Percentiles rank a stretch among this genome's conserved stretches.
phyloP scores from a whole-genome alignment of 805 yeast genomes.

The Millerozyma miso region DNA sequence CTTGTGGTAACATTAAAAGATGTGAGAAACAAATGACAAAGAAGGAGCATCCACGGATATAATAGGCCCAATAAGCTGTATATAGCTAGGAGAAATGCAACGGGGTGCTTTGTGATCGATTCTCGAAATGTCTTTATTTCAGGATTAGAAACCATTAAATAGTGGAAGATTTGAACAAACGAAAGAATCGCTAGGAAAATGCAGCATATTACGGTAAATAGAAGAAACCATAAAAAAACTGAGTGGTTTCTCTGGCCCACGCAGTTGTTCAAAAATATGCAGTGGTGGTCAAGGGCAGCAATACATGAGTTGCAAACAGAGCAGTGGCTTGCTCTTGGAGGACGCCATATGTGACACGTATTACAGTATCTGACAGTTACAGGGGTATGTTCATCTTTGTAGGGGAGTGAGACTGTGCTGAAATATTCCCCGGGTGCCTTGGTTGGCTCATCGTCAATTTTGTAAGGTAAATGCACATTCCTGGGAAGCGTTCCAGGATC shows the following conservation, averaged over 20 bases:
- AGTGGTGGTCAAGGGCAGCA: constrained; percentile 67
- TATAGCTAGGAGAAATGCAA: constrained; percentile 49
- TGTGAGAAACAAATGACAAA: constrained; percentile 52
- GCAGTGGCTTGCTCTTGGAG: constrained; percentile 69
- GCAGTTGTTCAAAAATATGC: constrained; percentile 53
- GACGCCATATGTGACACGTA: constrained; percentile 59
- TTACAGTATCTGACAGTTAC: constrained; percentile 54
- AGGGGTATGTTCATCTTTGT: constrained; percentile 23
- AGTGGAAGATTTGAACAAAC: constrained; percentile 18
- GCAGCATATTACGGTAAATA: constrained; percentile 18
- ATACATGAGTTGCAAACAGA: constrained; percentile 64
- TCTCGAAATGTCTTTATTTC: constrained; percentile 16
- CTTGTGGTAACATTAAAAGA: constrained; percentile 64
- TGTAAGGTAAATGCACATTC: constrained; percentile 51
- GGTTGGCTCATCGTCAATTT: neutral
- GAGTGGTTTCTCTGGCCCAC: constrained; percentile 37
- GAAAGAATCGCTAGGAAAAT: constrained; percentile 14
- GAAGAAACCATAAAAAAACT: constrained; percentile 31
- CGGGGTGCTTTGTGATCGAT: constrained; percentile 21
- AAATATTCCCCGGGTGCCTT: constrained; percentile 57
- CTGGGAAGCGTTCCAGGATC: constrained; percentile 75
- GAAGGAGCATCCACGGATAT: constrained; percentile 54
- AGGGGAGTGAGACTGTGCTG: constrained; percentile 47
- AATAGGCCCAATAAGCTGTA: constrained; percentile 41
- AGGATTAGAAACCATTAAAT: constrained; percentile 23